A percentile compares a stretch with the other conserved stretches of the same genome.
Conservation (phyloP, 2,329 filamentous ascomycete genomes). For the Diaporthe vaccinii region DNA sequence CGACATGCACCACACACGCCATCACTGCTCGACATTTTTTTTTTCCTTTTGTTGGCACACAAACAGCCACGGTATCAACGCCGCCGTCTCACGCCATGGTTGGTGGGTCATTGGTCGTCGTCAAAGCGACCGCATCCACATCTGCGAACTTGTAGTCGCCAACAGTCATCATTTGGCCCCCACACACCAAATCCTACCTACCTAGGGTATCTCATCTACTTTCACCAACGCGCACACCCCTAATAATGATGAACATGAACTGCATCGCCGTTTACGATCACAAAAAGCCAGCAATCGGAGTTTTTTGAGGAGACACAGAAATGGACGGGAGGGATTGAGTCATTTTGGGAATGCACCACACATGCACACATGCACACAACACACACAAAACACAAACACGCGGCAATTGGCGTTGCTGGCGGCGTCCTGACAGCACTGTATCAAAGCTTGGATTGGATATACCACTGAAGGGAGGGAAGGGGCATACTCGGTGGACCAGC, state of each 20-base stretch:
- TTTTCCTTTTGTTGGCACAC: conserved; percentile 33
- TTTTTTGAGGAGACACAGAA: conserved; percentile 34
- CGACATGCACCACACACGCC: conserved; percentile 20
- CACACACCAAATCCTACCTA: conserved; percentile 7
- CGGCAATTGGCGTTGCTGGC: conserved; percentile 41
- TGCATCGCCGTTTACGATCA: conserved; percentile 38
- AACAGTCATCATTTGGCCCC: conserved; percentile 1
- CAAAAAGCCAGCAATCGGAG: conserved; percentile 36
- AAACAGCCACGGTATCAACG: background rate
- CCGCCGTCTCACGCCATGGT: conserved; percentile 9
- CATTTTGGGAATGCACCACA: conserved; percentile 34
- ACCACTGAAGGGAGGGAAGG: conserved; percentile 30
- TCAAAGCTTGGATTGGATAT: conserved; percentile 39
- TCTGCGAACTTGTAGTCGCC: background rate
- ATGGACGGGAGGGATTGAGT: conserved; percentile 23
- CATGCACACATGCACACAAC: background rate
- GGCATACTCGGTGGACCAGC: conserved; percentile 34
- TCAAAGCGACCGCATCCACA: conserved; percentile 20
- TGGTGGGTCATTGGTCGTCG: conserved; percentile 3
- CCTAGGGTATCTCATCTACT: background rate
- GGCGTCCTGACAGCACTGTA: conserved; percentile 39
- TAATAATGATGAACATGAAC: conserved; percentile 41
- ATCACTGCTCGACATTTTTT: conserved; percentile 29
- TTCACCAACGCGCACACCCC: conserved; percentile 20
- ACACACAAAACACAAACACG: conserved; percentile 28